phyloP scores from a whole-genome alignment of 2,329 filamentous ascomycete species.

The Emydomyces testavorans region DNA sequence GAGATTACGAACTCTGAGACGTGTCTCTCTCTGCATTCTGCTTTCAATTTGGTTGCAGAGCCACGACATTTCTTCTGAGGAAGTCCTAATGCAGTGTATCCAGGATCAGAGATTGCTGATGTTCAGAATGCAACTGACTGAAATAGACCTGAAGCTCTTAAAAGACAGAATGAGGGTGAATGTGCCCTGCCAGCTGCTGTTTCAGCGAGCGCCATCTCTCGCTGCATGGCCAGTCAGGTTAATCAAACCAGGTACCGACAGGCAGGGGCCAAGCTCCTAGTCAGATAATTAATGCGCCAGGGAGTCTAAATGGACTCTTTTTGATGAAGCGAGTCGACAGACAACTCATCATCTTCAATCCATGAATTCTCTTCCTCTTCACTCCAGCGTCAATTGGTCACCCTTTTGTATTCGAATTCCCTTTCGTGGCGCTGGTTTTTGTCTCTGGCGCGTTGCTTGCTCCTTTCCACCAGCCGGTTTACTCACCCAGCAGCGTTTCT shows the following conservation, averaged over 20 bases:
- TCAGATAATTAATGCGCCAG: neutral
- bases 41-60: too few species aligned
- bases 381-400: neutral
- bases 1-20: too few species aligned
- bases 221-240: too few species aligned
- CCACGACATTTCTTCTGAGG: too few species aligned
- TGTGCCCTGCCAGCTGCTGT: slow-evolving; percentile 2
- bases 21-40: too few species aligned
- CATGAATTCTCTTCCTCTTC: neutral
- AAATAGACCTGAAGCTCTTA: neutral
- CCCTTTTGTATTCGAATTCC: neutral
- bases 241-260: neutral
- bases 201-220: neutral
- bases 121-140: neutral
- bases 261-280: neutral
- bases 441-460: neutral
- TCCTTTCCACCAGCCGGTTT: too few species aligned
- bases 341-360: neutral
- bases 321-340: neutral
- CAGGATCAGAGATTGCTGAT: too few species aligned
- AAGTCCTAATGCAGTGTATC: too few species aligned
- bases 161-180: neutral
- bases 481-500: too few species aligned
- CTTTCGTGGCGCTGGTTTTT: neutral
- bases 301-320: neutral